Evolutionary conservation across 1,139 yeast species (phyloP).

Genomic region (Barnettozyma hawaiiensis): DNA sequence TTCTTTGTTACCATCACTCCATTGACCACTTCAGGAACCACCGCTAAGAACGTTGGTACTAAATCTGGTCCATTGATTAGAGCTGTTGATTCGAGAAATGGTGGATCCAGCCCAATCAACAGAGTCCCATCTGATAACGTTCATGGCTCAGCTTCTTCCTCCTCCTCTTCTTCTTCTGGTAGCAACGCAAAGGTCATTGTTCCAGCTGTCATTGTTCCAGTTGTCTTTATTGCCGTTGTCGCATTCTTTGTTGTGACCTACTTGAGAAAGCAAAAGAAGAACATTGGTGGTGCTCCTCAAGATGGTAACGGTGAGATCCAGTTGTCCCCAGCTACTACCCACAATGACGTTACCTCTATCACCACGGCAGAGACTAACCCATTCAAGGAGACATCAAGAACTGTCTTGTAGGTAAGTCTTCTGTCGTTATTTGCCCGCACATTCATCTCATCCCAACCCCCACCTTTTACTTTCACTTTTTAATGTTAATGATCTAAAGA

Average conservation of each 20-base stretch:
- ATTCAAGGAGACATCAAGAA: constrained; percentile 19
- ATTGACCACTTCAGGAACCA: constrained; percentile 29
- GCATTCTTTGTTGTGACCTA: constrained; percentile 20
- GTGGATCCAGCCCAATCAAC: constrained; percentile 28
- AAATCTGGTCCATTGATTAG: constrained; percentile 35
- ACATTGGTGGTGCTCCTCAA: background rate
- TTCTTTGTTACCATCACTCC: constrained; percentile 35
- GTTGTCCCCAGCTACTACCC: constrained; percentile 15
- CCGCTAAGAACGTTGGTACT: constrained; percentile 33
- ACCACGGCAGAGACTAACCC: constrained; percentile 17
- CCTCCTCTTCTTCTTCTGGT: constrained; percentile 18
- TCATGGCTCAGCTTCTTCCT: constrained; percentile 16
- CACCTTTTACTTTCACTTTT: background rate
- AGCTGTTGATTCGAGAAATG: constrained; percentile 27
- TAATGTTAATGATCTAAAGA: background rate
- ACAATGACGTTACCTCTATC: constrained; percentile 12
- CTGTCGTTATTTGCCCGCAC: no score
- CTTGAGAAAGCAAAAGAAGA: constrained; percentile 19
- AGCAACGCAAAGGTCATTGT: constrained; percentile 27
- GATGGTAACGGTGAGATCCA: constrained; percentile 10
- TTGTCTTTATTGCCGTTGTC: constrained; percentile 29
- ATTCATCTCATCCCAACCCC: no score
- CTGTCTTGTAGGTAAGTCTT: constrained; percentile 16
- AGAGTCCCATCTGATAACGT: constrained; percentile 38
- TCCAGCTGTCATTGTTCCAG: constrained; percentile 41